phyloP scores from a whole-genome alignment of 2,329 filamentous ascomycete species.

The Lecanicillium sp. region DNA sequence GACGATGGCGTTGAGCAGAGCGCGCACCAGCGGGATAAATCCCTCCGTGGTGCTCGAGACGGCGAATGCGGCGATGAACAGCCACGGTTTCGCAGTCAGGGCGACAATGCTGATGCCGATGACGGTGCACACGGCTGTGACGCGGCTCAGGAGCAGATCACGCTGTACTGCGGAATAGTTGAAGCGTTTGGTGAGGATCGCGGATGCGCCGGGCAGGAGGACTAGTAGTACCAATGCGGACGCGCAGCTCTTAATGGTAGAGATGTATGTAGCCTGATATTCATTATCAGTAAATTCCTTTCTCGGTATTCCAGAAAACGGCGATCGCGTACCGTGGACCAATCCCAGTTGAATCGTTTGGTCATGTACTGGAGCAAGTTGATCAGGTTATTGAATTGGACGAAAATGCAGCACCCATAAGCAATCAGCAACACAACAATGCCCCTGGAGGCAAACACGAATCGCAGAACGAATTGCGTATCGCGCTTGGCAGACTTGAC shows the following conservation, averaged over 20 bases:
- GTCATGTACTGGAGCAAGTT: conserved; percentile 47
- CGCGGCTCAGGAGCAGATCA: conserved; percentile 34
- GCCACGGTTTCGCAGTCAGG: conserved; percentile 27
- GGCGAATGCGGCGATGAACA: conserved; percentile 36
- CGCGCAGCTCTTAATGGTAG: conserved; percentile 31
- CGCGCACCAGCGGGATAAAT: conserved; percentile 37
- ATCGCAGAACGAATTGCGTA: conserved; percentile 30
- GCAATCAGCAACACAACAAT: conserved; percentile 33
- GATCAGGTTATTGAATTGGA: conserved; percentile 26
- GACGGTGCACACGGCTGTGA: conserved; percentile 25
- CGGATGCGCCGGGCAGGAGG: conserved; percentile 31
- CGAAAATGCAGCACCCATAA: conserved; percentile 20
- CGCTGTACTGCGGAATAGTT: conserved; percentile 27
- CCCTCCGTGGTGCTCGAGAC: conserved; percentile 40
- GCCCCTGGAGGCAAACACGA: conserved; percentile 33
- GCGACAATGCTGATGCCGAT: conserved; percentile 33
- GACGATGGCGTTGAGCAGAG: conserved; percentile 45
- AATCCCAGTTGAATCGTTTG: conserved; percentile 43
- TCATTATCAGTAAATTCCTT: background rate
- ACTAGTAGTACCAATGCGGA: conserved; percentile 32
- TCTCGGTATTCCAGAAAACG: conserved; percentile 3
- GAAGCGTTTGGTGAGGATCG: conserved; percentile 25
- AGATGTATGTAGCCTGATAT: conserved; percentile 34
- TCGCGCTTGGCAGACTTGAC: conserved; percentile 22
- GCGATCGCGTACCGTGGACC: conserved; percentile 30